Evolutionary conservation across 2,329 filamentous ascomycete species (phyloP), one percentile per base, ranked within the genome.

Genomic region (Diaporthe caulivora): DNA sequence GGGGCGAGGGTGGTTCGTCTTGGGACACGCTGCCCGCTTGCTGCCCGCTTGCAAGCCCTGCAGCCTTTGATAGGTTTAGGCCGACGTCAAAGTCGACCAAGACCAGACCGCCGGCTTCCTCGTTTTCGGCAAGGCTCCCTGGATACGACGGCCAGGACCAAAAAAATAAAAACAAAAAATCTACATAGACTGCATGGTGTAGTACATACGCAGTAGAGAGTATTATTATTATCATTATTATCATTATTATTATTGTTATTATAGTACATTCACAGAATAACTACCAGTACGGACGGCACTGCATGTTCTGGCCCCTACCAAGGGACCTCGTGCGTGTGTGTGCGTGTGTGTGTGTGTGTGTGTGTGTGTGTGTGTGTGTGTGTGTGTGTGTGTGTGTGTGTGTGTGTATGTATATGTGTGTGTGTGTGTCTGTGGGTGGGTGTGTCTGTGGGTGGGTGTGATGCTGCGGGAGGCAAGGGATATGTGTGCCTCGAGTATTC

Each of bases 61-160:
- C 69, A 71, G 69, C 55, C 44, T 71, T 60, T 71, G 69, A 71
- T 71, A 71, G 69, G 69, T 49, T 60, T 60, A 62, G 44, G 44
- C 42, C 47, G 68, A 34, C 62, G 68, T 71, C 68, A 53, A 70
- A 42, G 54, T 60, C 34, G 68, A 62, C 68, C 68, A 71, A 71
- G 68, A 53, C 42, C 55, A 70, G 54, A 71, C 69, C 69, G 55
- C 69, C 54, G 44, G 49, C 62, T 62, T 71, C 37, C 69, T 71
- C 69, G 55, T 60, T 53, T n/a, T 71, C 55, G 55, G 68, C 54
- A 58, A 60, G 68, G 68, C 68, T 57, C 68, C 68, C 47, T 53
- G 68, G 55, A 71, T 62, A 71, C 68, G 68, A 67, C 62, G 31
- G 47, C 62, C 26, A 40, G 62, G 47, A 53, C 47, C 47, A 67